phyloP scores from a whole-genome alignment of 1,139 yeast genomes.

The Pichia norvegensis region DNA sequence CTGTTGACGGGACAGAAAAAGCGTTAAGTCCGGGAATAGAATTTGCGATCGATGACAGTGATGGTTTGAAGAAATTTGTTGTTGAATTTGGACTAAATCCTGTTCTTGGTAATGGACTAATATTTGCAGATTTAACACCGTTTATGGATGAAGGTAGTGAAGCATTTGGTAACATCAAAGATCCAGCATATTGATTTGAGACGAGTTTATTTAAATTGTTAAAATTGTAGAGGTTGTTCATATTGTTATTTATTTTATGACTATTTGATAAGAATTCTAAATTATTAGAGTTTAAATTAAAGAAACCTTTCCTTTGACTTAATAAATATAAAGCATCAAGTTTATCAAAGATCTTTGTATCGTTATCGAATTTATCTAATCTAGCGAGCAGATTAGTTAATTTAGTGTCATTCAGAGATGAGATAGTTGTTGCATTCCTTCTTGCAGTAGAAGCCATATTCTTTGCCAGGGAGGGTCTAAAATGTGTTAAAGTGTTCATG shows the following conservation, averaged over 20 bases:
- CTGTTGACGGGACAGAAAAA: conserved; percentile 4
- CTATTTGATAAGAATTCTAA: conserved; percentile 25
- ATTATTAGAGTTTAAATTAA: conserved; percentile 23
- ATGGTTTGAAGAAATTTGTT: conserved; percentile 5
- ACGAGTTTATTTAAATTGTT: conserved; percentile 21
- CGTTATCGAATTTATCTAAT: conserved; percentile 23
- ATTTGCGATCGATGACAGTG: conserved; percentile 10
- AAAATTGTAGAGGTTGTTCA: conserved; percentile 23
- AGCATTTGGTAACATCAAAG: conserved; percentile 17
- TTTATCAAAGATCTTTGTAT: conserved; percentile 23
- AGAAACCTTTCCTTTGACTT: conserved; percentile 27
- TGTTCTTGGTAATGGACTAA: conserved; percentile 11
- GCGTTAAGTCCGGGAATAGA: conserved; percentile 16
- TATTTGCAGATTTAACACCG: conserved; percentile 6
- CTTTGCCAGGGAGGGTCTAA: neutral
- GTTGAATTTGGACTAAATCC: neutral
- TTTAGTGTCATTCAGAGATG: conserved; percentile 24
- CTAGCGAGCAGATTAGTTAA: conserved; percentile 21
- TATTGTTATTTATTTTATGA: conserved; percentile 18
- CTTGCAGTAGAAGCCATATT: neutral
- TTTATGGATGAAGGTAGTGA: conserved; percentile 1
- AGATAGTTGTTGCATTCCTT: conserved; percentile 23
- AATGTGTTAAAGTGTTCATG: neutral
- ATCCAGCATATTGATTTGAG: conserved; percentile 19
- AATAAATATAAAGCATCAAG: conserved; percentile 24